A percentile compares a stretch with the other conserved stretches of the same genome.
These are phyloP conservation scores for Macrolepiota fuliginosa DNA, from an alignment of 768 basidiomycete species.

Conservation along the genomic window DNA sequence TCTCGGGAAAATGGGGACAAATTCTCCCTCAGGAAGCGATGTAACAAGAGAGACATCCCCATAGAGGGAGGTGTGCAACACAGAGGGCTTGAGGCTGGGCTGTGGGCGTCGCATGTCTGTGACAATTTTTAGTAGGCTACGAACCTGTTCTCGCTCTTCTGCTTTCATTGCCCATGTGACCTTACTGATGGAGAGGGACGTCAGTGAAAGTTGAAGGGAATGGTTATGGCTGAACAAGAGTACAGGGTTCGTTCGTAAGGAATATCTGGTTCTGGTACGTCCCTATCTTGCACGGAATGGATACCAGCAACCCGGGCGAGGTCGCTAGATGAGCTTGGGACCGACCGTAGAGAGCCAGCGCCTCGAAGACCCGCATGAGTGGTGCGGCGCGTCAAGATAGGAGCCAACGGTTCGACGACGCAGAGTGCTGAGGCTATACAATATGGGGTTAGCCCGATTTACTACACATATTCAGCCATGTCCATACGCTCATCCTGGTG, in stretches of 20 bases:
- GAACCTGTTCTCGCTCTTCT: conserved; percentile 1
- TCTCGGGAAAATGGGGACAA: conserved; percentile 44
- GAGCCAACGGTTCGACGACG: conserved; percentile 33
- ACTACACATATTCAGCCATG: not conserved
- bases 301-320: conserved; percentile 9
- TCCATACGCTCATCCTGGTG: conserved; percentile 32
- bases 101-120: conserved; percentile 3
- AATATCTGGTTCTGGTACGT: conserved; percentile 14
- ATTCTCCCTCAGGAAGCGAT: conserved; percentile 17
- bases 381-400: conserved; percentile 45
- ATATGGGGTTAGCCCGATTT: too few relatives aligned
- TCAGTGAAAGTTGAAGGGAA: not conserved
- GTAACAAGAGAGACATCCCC: conserved; percentile 5
- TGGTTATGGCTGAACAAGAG: not conserved
- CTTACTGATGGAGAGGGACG: not conserved
- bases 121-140: not conserved
- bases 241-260: conserved; percentile 25
- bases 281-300: conserved; percentile 25
- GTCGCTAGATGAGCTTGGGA: not conserved
- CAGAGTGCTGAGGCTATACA: conserved; percentile 6
- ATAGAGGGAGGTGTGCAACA: conserved; percentile 21
- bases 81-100: conserved; percentile 22
- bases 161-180: not conserved
- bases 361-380: conserved; percentile 38
- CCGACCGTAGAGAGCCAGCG: conserved; percentile 7